These are phyloP conservation scores for Simmondsia chinensis DNA, from an alignment of 148 eudicot species.

Conservation along the genomic window DNA sequence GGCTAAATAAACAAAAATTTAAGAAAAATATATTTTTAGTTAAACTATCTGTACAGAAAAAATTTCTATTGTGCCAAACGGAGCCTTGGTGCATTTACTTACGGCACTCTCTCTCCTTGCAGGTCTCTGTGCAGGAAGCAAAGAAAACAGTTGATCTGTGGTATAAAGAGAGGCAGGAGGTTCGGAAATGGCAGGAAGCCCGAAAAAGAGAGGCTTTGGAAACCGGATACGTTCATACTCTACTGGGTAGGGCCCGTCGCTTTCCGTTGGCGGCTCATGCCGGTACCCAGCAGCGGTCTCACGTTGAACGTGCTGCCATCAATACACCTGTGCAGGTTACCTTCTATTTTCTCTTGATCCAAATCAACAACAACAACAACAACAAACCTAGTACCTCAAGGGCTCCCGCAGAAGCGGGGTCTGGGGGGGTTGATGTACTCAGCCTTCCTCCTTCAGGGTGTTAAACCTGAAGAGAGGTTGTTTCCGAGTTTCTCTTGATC, in stretches of 20 bases:
- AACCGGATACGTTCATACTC: slow-evolving; percentile 49
- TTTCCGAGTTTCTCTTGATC: too few relatives aligned
- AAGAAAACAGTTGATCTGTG: slow-evolving; percentile 81
- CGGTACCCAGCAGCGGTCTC: slow-evolving; percentile 38
- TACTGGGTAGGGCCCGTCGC: slow-evolving; percentile 77
- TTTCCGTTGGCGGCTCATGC: slow-evolving; percentile 54
- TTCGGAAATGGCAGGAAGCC: slow-evolving; percentile 66
- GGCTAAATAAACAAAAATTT: too few relatives aligned
- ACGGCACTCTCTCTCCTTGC: slow-evolving; percentile 1
- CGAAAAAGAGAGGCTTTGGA: slow-evolving; percentile 60
- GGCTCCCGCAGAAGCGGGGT: too few relatives aligned
- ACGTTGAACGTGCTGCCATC: slow-evolving; percentile 96
- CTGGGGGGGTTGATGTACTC: too few relatives aligned
- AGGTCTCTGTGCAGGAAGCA: slow-evolving; percentile 93
- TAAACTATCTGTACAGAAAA: neutral
- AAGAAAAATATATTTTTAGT: too few relatives aligned
- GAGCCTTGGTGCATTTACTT: neutral
- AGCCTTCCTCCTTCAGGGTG: too few relatives aligned
- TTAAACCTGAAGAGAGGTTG: too few relatives aligned
- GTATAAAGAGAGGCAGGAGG: slow-evolving; percentile 88
- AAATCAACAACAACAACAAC: too few relatives aligned
- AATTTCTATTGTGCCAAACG: neutral
- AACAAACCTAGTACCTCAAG: too few relatives aligned
- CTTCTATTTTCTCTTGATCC: neutral
- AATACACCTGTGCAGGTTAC: slow-evolving; percentile 95